A percentile compares a stretch with the other conserved stretches of the same genome.
phyloP scores from a whole-genome alignment of 345 rosid genomes.

The Aquilaria malaccensis region DNA sequence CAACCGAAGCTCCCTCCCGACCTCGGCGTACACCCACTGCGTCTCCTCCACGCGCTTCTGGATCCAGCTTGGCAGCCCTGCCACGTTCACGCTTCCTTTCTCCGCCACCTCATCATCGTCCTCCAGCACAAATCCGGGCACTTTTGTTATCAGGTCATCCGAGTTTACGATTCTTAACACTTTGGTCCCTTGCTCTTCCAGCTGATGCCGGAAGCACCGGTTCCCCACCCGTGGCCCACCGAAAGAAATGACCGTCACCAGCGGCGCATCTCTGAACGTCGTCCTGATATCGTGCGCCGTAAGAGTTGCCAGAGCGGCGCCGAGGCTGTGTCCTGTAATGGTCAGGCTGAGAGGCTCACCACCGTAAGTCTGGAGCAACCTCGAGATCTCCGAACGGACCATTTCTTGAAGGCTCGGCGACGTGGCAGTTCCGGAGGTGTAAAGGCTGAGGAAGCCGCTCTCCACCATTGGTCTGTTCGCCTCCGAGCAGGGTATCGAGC shows the following conservation, averaged over 20 bases:
- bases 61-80: constrained; percentile 45
- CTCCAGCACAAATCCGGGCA: constrained; percentile 74
- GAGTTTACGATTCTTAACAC: constrained; percentile 81
- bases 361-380: constrained; percentile 49
- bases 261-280: constrained; percentile 38
- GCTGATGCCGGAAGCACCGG: constrained; percentile 42
- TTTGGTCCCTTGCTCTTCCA: constrained; percentile 69
- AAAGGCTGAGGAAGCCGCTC: constrained; percentile 78
- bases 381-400: constrained; percentile 54
- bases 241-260: constrained; percentile 81
- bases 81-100: constrained; percentile 12
- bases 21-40: constrained; percentile 78
- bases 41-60: constrained; percentile 48
- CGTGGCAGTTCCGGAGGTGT: constrained; percentile 42
- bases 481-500: constrained; percentile 6
- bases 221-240: constrained; percentile 96
- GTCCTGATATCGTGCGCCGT: constrained; percentile 70
- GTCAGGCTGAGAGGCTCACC: constrained; percentile 78
- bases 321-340: constrained; percentile 88
- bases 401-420: constrained; percentile 49
- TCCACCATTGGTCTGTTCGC: constrained; percentile 60
- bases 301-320: constrained; percentile 81
- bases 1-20: constrained; percentile 67
- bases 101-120: constrained; percentile 19
- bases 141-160: constrained; percentile 76